These are phyloP conservation scores for Ochetophila trinervis DNA, from an alignment of 306 rosid species.

Conservation along the genomic window DNA sequence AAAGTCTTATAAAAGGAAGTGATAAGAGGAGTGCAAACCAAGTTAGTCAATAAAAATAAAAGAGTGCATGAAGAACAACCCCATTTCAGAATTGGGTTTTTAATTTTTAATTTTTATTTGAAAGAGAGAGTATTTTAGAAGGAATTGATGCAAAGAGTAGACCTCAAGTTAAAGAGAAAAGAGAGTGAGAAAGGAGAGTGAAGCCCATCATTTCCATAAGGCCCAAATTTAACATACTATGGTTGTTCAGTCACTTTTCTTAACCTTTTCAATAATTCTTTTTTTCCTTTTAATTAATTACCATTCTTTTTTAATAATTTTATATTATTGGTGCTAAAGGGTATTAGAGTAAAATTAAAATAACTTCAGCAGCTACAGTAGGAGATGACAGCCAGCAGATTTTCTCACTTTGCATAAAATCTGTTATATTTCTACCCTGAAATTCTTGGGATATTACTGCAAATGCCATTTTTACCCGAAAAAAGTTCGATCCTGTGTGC, in stretches of 20 bases:
- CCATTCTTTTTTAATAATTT: background rate
- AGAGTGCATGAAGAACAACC: constrained; percentile 10
- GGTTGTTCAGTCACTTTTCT: constrained; percentile 67
- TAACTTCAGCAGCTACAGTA: background rate
- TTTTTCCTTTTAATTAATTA: background rate
- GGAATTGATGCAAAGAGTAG: constrained; percentile 76
- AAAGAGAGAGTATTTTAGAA: constrained; percentile 55
- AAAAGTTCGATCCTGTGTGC: no score
- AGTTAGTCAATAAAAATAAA: constrained; percentile 34
- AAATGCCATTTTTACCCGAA: background rate
- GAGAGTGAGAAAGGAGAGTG: background rate
- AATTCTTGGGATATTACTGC: background rate
- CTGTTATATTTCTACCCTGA: background rate
- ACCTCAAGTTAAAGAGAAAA: constrained; percentile 41
- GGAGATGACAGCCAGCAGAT: background rate
- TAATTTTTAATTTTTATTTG: no score
- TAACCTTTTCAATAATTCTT: constrained; percentile 32
- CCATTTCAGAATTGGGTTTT: constrained; percentile 31
- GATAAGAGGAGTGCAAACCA: constrained; percentile 69
- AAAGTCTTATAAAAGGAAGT: constrained; percentile 47
- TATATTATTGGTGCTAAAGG: background rate
- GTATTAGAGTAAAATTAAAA: background rate
- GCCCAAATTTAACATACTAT: constrained; percentile 49
- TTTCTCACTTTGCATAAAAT: background rate
- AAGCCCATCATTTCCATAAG: constrained; percentile 56